Evolutionary conservation across 495 filamentous ascomycete species (phyloP), one percentile per base, ranked within the genome.

Genomic region (Daldinia vernicosa): DNA sequence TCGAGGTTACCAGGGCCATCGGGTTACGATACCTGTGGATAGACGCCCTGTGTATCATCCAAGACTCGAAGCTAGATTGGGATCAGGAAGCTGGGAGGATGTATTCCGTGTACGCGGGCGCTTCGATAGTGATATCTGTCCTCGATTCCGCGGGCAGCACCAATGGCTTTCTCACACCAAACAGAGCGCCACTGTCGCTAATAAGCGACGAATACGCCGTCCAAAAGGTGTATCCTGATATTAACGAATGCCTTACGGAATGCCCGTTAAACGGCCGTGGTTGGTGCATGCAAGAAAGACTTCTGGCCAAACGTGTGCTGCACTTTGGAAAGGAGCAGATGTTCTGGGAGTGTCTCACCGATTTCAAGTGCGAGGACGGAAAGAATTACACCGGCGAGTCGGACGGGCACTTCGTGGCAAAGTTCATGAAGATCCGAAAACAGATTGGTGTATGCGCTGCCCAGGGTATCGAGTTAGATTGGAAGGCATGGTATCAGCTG

Each of bases 31-130:
- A 77, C 52, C 57, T 79, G 1, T 79, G 78, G 78, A 77, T 81
- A 40, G 79, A 80, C 40, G 78, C 76, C 0, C 47, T 80, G 0
- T 80, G 78, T 56, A 79, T 79, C 26, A 61, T 79, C n/a, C 77
- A 79, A 45, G 71, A 75, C 19, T 63, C 64, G 4, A 66, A 60
- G 9, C 45, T 26, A 1, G 75, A 77, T 27, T 78, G 68, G 61
- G 17, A 64, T 6, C 35, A 58, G 11, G 74, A 79, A 60, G 66
- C 69, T 9, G 52, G 50, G 14, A 58, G 51, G 9, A 79, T 79
- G 77, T 65, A 60, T 22, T 58, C 60, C 17, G 69, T 76, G 4
- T 79, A 75, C 30, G 51, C 65, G 6, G 67, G 62, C 2, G 74
- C 76, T 1, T 47, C 68, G 0, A 60, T 70, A 26, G 55, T 65